phyloP scores from a whole-genome alignment of 2,329 filamentous ascomycete species.

The Alternaria arbusti region DNA sequence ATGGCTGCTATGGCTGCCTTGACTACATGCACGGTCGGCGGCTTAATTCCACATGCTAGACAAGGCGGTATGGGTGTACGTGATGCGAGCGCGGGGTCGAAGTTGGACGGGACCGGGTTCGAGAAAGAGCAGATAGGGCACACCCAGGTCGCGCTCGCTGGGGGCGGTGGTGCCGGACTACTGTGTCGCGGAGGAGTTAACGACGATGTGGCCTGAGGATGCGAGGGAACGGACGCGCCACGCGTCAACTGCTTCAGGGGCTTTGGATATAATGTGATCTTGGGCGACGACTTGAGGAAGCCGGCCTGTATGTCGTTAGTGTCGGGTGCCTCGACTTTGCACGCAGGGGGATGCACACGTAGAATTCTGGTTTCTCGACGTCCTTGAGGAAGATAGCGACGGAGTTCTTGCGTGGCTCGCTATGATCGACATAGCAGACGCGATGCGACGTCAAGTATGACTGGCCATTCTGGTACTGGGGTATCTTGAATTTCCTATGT shows the following conservation, averaged over 20 bases:
- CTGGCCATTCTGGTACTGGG: slow-evolving; percentile 92
- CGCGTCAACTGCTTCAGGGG: slow-evolving; percentile 70
- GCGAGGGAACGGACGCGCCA: slow-evolving; percentile 53
- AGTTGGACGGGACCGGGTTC: slow-evolving; percentile 90
- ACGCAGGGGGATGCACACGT: slow-evolving; percentile 27
- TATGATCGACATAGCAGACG: slow-evolving; percentile 91
- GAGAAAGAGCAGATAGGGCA: slow-evolving; percentile 96
- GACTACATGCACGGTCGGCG: slow-evolving; percentile 78
- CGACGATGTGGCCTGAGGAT: slow-evolving; percentile 40
- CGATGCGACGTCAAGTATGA: slow-evolving; percentile 96
- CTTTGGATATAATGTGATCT: slow-evolving; percentile 88
- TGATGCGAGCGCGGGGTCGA: slow-evolving; percentile 81
- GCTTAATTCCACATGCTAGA: slow-evolving; percentile 91
- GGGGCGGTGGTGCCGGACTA: slow-evolving; percentile 55
- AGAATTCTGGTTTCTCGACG: slow-evolving; percentile 85
- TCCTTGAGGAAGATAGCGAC: slow-evolving; percentile 87
- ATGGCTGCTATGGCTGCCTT: slow-evolving; percentile 85
- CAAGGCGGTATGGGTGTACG: slow-evolving; percentile 86
- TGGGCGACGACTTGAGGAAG: slow-evolving; percentile 93
- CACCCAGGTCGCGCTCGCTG: slow-evolving; percentile 80
- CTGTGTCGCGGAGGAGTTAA: slow-evolving; percentile 44
- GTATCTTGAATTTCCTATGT: slow-evolving; percentile 88
- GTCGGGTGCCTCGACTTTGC: neutral
- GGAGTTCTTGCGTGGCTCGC: slow-evolving; percentile 83
- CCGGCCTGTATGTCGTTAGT: slow-evolving; percentile 66